These are phyloP conservation scores for Butyriboletus loyo DNA, from an alignment of 768 basidiomycete genomes.

Conservation along the genomic window DNA sequence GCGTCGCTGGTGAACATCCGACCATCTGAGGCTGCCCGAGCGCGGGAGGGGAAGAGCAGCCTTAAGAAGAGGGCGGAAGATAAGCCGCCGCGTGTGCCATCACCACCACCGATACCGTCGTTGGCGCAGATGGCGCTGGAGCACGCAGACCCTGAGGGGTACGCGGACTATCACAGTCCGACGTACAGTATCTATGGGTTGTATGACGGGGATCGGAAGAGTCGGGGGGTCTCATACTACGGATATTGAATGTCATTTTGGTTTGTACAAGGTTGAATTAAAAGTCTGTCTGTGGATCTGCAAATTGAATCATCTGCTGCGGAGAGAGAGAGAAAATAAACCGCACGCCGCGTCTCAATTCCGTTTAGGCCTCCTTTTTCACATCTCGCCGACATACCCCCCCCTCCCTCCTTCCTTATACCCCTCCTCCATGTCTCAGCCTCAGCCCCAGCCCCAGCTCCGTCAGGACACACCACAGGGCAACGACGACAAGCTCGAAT, in stretches of 20 bases:
- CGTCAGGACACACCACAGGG: slow-evolving; percentile 26
- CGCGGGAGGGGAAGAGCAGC: slow-evolving; percentile 29
- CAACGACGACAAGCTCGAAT: slow-evolving; percentile 39
- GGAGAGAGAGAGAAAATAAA: slow-evolving; percentile 14
- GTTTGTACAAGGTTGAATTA: too few species aligned
- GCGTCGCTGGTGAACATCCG: slow-evolving; percentile 33
- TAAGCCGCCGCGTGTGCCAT: slow-evolving; percentile 75
- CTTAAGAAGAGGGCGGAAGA: slow-evolving; percentile 44
- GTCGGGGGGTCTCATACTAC: slow-evolving; percentile 30
- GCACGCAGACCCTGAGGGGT: slow-evolving; percentile 59
- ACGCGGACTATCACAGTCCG: slow-evolving; percentile 68
- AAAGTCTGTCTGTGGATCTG: too few species aligned
- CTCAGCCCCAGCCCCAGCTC: slow-evolving; percentile 13
- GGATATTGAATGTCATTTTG: slow-evolving; percentile 19
- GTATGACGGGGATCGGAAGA: slow-evolving; percentile 64
- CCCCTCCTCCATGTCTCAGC: slow-evolving; percentile 27
- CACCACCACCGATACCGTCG: slow-evolving; percentile 70
- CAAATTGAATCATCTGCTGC: too few species aligned
- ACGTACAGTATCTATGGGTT: slow-evolving; percentile 81
- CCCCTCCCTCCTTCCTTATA: slow-evolving; percentile 17
- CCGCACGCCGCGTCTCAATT: not conserved
- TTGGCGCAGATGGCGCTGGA: slow-evolving; percentile 71
- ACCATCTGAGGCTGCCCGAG: slow-evolving; percentile 22
- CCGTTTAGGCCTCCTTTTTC: not conserved
- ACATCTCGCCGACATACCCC: slow-evolving; percentile 7